Evolutionary conservation across 306 rosid genomes (phyloP), one percentile per base, ranked within the genome.

Genomic region (Macrotyloma uniflorum): DNA sequence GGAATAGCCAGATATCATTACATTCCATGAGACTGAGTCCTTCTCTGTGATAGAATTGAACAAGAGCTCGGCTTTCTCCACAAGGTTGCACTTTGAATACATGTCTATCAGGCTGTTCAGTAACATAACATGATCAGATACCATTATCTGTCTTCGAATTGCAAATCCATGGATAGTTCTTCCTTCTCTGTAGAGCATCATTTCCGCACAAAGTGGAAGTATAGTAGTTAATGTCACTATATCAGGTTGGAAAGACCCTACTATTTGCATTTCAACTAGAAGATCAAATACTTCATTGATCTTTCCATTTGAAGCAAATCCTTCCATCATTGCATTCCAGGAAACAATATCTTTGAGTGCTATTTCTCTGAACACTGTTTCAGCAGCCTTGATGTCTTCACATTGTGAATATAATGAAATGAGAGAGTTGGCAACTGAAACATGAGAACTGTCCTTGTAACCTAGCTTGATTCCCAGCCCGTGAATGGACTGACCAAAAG

Each of bases 1-100:
- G 50, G 90, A 84, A 88, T 88, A 88, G 61, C 92, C 90, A 63
- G 88, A 86, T 66, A 88, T 86, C 92, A 88, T 88, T 64, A 75
- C 74, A 84, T 86, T 88, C 92, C 92, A 88, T 16, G 90, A 84
- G 40, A 86, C 84, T 71, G 86, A 57, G 87, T 86, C 92, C 82
- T 80, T 86, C 72, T 82, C 82, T 6, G 30, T 5, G 11, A 81
- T 63, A 36, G 83, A 82, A 77, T 54, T 62, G 79, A 88, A 88
- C 84, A 88, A 59, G 66, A 84, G 45, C 58, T 76, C 61, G 1
- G 88, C 84, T 83, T 82, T 82, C 77, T 71, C 79, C 71, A 82
- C 79, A 66, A 38, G 58, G 43, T 77, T 66, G 83, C 83, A 82
- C 80, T 84, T 84, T 63, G 87, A 86, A 69, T 88, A 88, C 92